phyloP scores from a whole-genome alignment of 164 flowering plant genomes.

The Houttuynia cordata region DNA sequence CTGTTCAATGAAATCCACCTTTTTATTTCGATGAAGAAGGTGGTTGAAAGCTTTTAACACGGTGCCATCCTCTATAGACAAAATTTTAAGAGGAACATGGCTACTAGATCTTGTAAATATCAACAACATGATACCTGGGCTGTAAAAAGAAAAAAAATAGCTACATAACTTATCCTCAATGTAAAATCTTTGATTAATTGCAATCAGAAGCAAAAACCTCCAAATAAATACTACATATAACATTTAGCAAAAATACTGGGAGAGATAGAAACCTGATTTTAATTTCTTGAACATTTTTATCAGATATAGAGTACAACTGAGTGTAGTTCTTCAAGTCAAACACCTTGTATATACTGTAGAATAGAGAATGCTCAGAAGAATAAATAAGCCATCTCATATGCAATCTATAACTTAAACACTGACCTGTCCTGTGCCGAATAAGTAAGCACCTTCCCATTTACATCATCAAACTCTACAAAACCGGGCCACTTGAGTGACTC shows the following conservation, averaged over 20 bases:
- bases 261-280: constrained; percentile 13
- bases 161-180: not conserved
- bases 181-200: not conserved
- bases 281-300: constrained; percentile 18
- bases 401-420: not conserved
- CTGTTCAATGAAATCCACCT: constrained; percentile 53
- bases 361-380: no score
- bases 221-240: not conserved
- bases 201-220: not conserved
- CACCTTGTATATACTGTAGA: constrained; percentile 21
- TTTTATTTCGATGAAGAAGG: constrained; percentile 76
- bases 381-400: not conserved
- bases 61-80: constrained; percentile 90
- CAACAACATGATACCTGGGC: constrained; percentile 92
- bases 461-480: constrained; percentile 27
- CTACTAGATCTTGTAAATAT: constrained; percentile 46
- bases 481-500: constrained; percentile 28
- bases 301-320: constrained; percentile 17
- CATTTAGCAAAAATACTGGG: not conserved
- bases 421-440: constrained; percentile 27
- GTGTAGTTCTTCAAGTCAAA: constrained; percentile 21
- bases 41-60: constrained; percentile 80
- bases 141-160: constrained; percentile 13
- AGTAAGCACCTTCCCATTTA: constrained; percentile 23
- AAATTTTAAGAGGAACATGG: constrained; percentile 76